Base-by-base conservation (phyloP, 495 filamentous ascomycete species). In the Penicillium coprophilum region DNA sequence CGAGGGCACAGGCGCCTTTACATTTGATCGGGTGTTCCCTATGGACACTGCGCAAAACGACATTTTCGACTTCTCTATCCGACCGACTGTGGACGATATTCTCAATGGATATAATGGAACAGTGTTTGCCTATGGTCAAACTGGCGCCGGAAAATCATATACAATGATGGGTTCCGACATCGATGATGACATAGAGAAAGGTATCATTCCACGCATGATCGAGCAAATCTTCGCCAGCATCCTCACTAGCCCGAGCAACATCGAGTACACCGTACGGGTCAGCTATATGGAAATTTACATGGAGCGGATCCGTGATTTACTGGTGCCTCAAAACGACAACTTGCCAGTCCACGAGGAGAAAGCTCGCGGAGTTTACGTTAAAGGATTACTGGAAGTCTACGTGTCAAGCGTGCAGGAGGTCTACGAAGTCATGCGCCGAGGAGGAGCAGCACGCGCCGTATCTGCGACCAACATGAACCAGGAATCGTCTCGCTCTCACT, bases 261-360 rank as follows among this genome's bases (percentile, higher is more conserved):
- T 98, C 69, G 94, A 98, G 71, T 98, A 97, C 71, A 97, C 91
- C 19, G 94, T 98, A 34, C 83, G 90, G 47, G 94, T 98, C 56
- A 96, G 92, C 67, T 98, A 98, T 72, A 97, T 98, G 94, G 94
- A 98, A 73, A 97, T 98, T 57, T 98, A 98, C 76, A 98, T 98
- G 94, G 94, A 98, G 75, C 85, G 87, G 50, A 97, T 98, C 74
- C 85, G 93, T 64, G 94, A 98, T 85, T 77, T 98, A 23, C 69
- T 98, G 56, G 85, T 85, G 10, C 94, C 94, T 9, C 86, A 89
- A 31, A 96, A 97, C 70, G 95, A 97, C 75, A 97, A 97, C 65
- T 76, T 98, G 38, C 93, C 94, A 3, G 85, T 98, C 2, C 94
- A 98, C 74, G 94, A 98, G 65, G 94, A 98, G 73, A 96, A 96